Evolutionary conservation across 257 asterid species (phyloP).

Genomic region (Solanum medicagineum): DNA sequence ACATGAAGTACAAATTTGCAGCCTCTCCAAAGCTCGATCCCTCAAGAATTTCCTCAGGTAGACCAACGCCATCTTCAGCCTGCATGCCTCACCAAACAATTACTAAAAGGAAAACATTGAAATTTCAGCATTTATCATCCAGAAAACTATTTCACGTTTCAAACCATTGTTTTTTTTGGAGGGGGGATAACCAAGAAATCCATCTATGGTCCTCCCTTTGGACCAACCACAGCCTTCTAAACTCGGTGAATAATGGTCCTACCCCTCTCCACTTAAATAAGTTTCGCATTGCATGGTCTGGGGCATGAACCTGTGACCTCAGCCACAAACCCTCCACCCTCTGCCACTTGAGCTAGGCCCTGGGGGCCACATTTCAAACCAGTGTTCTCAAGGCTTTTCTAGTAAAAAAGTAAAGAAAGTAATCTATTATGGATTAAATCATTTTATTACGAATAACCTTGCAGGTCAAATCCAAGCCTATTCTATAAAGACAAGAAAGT

Average conservation of each 20-base stretch:
- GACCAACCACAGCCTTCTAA: no score
- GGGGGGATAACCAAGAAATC: no score
- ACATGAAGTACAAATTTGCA: constrained; percentile 54
- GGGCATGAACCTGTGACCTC: no score
- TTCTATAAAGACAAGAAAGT: neutral
- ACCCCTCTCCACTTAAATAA: no score
- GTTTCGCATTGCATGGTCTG: no score
- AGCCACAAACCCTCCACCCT: no score
- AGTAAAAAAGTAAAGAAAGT: neutral
- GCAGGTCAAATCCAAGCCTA: neutral
- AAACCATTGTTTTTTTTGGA: neutral
- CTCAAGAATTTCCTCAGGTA: constrained; percentile 93
- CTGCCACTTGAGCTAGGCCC: no score
- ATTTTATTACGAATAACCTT: neutral
- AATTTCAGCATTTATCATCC: neutral
- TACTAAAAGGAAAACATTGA: neutral
- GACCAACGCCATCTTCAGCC: constrained; percentile 99
- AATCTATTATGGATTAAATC: neutral
- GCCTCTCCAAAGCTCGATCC: constrained; percentile 64
- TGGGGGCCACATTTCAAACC: neutral
- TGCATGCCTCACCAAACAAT: constrained; percentile 13
- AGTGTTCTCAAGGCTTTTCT: neutral
- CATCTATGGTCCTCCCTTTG: no score
- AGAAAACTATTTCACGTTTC: neutral
- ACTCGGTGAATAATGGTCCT: no score